These are phyloP conservation scores for Carpinus fangiana DNA, from an alignment of 306 rosid genomes.

Conservation along the genomic window DNA sequence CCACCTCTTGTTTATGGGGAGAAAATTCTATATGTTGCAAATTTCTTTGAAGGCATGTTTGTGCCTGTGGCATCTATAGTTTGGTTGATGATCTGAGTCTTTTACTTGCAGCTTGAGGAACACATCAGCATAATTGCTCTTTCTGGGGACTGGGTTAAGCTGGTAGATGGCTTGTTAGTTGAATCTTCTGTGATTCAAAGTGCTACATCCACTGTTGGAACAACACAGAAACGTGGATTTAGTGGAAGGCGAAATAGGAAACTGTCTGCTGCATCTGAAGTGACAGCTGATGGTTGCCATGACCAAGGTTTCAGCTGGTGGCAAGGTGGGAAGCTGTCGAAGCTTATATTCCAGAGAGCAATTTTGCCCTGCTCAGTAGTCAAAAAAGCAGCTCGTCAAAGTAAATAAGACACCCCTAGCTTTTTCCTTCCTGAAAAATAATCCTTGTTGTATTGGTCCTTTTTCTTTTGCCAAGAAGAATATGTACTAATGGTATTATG, in stretches of 20 bases:
- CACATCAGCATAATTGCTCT: slow-evolving; percentile 65
- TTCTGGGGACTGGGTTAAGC: slow-evolving; percentile 79
- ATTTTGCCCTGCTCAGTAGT: slow-evolving; percentile 57
- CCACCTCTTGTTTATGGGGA: background rate
- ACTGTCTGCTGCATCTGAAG: slow-evolving; percentile 61
- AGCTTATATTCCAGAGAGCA: slow-evolving; percentile 73
- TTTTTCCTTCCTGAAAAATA: slow-evolving; percentile 12
- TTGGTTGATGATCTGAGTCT: slow-evolving; percentile 25
- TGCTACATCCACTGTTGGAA: slow-evolving; percentile 51
- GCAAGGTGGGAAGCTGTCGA: slow-evolving; percentile 76
- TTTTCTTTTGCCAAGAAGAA: slow-evolving; percentile 8
- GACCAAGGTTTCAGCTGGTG: slow-evolving; percentile 68
- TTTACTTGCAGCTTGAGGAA: slow-evolving; percentile 79
- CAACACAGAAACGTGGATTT: slow-evolving; percentile 70
- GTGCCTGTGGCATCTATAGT: slow-evolving; percentile 9
- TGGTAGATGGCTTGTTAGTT: slow-evolving; percentile 73
- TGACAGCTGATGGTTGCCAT: slow-evolving; percentile 38
- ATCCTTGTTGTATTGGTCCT: background rate
- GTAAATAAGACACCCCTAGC: slow-evolving; percentile 33
- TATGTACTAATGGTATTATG: slow-evolving; percentile 28
- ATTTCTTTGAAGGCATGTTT: slow-evolving; percentile 11
- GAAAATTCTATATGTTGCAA: background rate
- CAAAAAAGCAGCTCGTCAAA: slow-evolving; percentile 83
- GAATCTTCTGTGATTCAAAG: slow-evolving; percentile 62
- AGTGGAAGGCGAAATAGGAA: slow-evolving; percentile 68